A percentile compares a stretch with the other conserved stretches of the same genome.
Evolutionary conservation across 2,329 filamentous ascomycete species (phyloP).

Genomic region (Hymenoscyphus fraxineus): DNA sequence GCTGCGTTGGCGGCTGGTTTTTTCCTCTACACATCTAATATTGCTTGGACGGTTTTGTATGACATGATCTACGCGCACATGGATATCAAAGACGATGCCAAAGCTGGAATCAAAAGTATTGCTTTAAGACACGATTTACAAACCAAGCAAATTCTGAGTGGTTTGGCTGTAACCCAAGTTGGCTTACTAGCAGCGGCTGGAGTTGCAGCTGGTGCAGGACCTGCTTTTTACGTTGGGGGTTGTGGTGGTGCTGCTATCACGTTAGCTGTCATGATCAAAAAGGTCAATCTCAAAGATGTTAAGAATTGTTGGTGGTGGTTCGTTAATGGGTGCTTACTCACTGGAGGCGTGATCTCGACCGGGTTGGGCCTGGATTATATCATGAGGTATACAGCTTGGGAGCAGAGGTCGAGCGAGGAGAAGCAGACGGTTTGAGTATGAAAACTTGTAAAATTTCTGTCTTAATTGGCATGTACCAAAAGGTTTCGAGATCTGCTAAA

Average conservation of each 20-base stretch:
- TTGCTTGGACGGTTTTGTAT: slow-evolving; percentile 84
- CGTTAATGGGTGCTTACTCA: slow-evolving; percentile 65
- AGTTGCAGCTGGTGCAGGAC: slow-evolving; percentile 60
- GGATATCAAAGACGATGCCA: slow-evolving; percentile 81
- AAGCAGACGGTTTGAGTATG: not conserved
- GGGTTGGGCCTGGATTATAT: slow-evolving; percentile 59
- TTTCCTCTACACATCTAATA: slow-evolving; percentile 70
- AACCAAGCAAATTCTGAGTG: slow-evolving; percentile 71
- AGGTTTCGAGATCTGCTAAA: not conserved
- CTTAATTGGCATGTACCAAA: not conserved
- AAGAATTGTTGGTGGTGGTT: slow-evolving; percentile 77
- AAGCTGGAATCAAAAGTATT: slow-evolving; percentile 85
- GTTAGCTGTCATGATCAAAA: slow-evolving; percentile 63
- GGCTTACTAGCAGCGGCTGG: slow-evolving; percentile 68
- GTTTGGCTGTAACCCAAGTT: slow-evolving; percentile 66
- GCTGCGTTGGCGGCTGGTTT: slow-evolving; percentile 62
- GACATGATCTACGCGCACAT: slow-evolving; percentile 94
- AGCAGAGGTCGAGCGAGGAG: not conserved
- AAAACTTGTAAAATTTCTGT: not conserved
- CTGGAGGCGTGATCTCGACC: slow-evolving; percentile 57
- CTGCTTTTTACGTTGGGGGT: slow-evolving; percentile 64
- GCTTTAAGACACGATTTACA: slow-evolving; percentile 73
- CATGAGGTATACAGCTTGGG: slow-evolving; percentile 42
- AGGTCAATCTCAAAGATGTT: slow-evolving; percentile 61
- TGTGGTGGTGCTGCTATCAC: slow-evolving; percentile 61